Evolutionary conservation across 805 yeast genomes (phyloP).

Genomic region (Candida germanica): DNA sequence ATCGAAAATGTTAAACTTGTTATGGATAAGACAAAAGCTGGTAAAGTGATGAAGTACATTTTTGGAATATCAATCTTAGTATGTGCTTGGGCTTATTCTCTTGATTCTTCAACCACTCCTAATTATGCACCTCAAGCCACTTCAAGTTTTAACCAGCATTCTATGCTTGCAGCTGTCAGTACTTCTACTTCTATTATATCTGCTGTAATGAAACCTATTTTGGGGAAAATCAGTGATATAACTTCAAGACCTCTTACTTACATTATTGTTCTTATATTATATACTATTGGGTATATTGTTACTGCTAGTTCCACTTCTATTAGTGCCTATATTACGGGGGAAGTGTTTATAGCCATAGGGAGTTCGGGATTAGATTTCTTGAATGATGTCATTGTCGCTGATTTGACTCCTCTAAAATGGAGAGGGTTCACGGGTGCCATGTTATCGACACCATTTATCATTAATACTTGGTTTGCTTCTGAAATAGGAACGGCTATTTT

Average conservation of each 20-base stretch:
- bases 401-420: conserved; percentile 24
- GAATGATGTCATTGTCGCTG: conserved; percentile 18
- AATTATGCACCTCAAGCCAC: conserved; percentile 32
- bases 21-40: conserved; percentile 13
- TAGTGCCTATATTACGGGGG: conserved; percentile 23
- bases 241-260: conserved; percentile 21
- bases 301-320: conserved; percentile 19
- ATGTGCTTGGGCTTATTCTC: conserved; percentile 24
- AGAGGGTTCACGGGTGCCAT: conserved; percentile 17
- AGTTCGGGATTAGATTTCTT: conserved; percentile 18
- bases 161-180: conserved; percentile 18
- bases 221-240: conserved; percentile 21
- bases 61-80: conserved; percentile 18
- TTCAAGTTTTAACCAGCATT: conserved; percentile 18
- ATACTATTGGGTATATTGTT: conserved; percentile 20
- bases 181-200: conserved; percentile 20
- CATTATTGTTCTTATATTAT: conserved; percentile 15
- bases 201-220: conserved; percentile 20
- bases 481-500: conserved; percentile 29
- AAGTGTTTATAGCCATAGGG: conserved; percentile 19
- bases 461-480: conserved; percentile 44
- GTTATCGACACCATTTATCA: conserved; percentile 36
- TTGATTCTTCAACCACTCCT: conserved; percentile 29
- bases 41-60: conserved; percentile 14
- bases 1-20: conserved; percentile 20